Evolutionary conservation across 2,329 filamentous ascomycete species (phyloP).

Genomic region (Colletotrichum echinochloae): DNA sequence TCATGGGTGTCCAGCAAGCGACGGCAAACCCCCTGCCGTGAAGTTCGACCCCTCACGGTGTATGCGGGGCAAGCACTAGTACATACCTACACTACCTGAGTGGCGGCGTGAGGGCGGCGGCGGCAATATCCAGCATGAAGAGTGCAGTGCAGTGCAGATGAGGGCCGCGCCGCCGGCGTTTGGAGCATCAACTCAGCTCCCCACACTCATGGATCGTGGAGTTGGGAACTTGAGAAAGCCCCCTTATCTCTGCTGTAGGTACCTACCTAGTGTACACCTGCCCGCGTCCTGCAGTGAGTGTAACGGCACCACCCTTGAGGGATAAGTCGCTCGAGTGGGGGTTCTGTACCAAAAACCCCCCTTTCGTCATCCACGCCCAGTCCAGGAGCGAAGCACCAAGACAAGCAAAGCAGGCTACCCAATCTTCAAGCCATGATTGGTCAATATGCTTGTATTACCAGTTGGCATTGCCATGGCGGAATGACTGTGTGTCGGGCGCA

Average conservation of each 20-base stretch:
- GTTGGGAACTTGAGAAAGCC: conserved; percentile 9
- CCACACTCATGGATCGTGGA: conserved; percentile 8
- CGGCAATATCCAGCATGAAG: conserved; percentile 17
- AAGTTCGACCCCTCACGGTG: conserved; percentile 26
- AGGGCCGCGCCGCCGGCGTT: conserved; percentile 38
- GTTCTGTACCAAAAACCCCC: conserved; percentile 23
- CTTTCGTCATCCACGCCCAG: conserved; percentile 29
- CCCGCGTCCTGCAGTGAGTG: conserved; percentile 34
- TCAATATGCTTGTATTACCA: conserved; percentile 3
- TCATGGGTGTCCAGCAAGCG: conserved; percentile 23
- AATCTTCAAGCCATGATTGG: conserved; percentile 20
- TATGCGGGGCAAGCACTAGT: conserved; percentile 13
- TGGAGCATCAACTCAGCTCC: conserved; percentile 22
- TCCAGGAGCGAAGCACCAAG: conserved; percentile 19
- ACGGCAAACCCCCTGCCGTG: conserved; percentile 27
- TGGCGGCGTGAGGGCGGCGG: conserved; percentile 6
- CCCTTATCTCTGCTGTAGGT: conserved; percentile 30
- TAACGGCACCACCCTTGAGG: conserved; percentile 14
- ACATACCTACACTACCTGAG: not conserved
- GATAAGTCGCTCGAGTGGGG: conserved; percentile 25
- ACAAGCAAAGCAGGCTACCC: conserved; percentile 21
- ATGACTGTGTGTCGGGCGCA: conserved; percentile 11
- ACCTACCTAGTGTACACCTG: too few species aligned
- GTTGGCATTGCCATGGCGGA: conserved; percentile 24
- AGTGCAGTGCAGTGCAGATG: conserved; percentile 19